These are phyloP conservation scores for Boletus sp. DNA, from an alignment of 768 basidiomycete species.

Conservation along the genomic window DNA sequence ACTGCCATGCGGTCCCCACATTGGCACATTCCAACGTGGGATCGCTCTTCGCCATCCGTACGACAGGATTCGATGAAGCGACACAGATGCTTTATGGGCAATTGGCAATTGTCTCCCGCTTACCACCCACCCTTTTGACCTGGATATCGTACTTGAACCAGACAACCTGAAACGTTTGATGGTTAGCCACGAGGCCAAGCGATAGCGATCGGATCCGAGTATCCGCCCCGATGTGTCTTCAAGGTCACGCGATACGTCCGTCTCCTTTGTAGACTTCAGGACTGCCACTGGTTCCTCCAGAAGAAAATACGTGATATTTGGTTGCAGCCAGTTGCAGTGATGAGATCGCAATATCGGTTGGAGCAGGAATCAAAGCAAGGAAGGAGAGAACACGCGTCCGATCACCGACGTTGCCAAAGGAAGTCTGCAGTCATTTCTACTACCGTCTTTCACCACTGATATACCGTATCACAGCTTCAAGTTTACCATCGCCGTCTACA, in stretches of 20 bases:
- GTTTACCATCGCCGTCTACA: not conserved
- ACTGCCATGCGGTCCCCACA: no score
- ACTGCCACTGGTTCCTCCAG: not conserved
- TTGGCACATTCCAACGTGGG: no score
- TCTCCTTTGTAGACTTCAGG: not conserved
- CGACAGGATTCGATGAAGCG: no score
- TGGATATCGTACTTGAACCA: not conserved
- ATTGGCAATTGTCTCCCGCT: not conserved
- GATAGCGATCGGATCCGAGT: not conserved
- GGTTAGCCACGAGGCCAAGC: not conserved
- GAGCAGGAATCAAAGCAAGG: not conserved
- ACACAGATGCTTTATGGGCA: not conserved
- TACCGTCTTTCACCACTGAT: not conserved
- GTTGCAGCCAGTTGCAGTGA: not conserved
- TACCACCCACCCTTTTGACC: not conserved
- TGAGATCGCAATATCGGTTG: not conserved
- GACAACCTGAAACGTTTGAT: not conserved
- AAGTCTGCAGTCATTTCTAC: not conserved
- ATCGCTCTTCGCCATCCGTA: no score
- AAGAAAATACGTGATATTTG: not conserved
- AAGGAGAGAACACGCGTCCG: not conserved
- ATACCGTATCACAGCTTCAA: not conserved
- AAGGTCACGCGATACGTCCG: no score
- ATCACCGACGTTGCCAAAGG: not conserved
- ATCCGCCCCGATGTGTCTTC: no score